phyloP scores from a whole-genome alignment of 768 basidiomycete species.

The Collybiopsis luxurians region DNA sequence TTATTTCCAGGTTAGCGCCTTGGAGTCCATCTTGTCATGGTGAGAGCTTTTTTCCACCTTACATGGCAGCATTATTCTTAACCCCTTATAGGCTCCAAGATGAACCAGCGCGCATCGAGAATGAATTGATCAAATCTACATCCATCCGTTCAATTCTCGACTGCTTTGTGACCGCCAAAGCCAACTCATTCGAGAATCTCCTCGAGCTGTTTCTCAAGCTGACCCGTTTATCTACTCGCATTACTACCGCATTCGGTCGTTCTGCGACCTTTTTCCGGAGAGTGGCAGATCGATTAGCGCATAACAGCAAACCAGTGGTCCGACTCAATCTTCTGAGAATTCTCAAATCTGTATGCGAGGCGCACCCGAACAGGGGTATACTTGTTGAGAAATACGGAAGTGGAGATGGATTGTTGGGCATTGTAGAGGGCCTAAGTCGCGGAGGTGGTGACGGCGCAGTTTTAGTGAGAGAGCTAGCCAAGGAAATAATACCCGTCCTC shows the following conservation, averaged over 20 bases:
- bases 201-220: constrained; percentile 94
- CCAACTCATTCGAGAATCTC: constrained; percentile 88
- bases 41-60: constrained; percentile 30
- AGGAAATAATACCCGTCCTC: constrained; percentile 79
- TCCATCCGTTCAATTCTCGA: constrained; percentile 67
- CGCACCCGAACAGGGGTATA: constrained; percentile 80
- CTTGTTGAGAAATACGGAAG: constrained; percentile 77
- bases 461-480: constrained; percentile 84
- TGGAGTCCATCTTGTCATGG: constrained; percentile 92
- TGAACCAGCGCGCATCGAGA: constrained; percentile 92
- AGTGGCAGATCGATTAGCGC: constrained; percentile 72
- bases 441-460: constrained; percentile 79
- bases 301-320: constrained; percentile 79
- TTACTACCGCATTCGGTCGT: constrained; percentile 78
- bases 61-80: too few species aligned
- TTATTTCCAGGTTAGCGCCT: constrained; percentile 88
- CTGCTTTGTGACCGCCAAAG: constrained; percentile 83
- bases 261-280: constrained; percentile 82
- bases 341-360: constrained; percentile 82
- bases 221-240: constrained; percentile 68
- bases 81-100: constrained; percentile 96
- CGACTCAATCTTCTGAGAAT: constrained; percentile 88
- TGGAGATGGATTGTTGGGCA: constrained; percentile 48
- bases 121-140: constrained; percentile 68
- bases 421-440: constrained; percentile 77